Base-by-base conservation (phyloP, 2,329 filamentous ascomycete species). In the Raffaelea ambrosiae region DNA sequence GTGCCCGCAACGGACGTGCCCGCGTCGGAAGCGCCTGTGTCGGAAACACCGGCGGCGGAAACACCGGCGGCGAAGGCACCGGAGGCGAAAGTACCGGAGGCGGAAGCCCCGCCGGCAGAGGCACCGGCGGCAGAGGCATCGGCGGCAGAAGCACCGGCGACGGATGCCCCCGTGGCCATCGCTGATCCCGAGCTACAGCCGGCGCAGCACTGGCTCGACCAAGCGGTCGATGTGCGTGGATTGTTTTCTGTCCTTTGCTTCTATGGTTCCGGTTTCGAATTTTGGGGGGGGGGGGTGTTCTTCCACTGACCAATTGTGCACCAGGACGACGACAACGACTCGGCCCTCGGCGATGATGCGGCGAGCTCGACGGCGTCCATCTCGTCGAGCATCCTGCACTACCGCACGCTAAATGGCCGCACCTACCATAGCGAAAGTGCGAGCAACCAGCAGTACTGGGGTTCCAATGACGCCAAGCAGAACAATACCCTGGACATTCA, bases 401-500 rank as follows among this genome's bases (percentile, higher is more conserved):
- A 63, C 47, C 54, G 60, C 9, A 59, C 55, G 9, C 49, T 61
- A 33, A 50, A 59, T 13, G 59, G 59, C 0, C 54, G 60, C 22
- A 61, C 57, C 1, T 63, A 57, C 26, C 58, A 63, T 39, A 57
- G 55, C 39, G 56, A 59, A 5, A 48, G 52, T 5, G 53, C 51
- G 7, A 57, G 55, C 35, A 48, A 54, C 9, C 49, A 57, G 36
- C 60, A 62, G 31, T 38, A 44, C n/a, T 54, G 50, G 54, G 48
- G 43, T 9, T 47, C 57, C 7, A 65, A 64, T 26, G 63, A 66
- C 44, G 60, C 59, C 23, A 50, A 48, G 29, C 60, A 61, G 31
- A 60, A 54, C n/a, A 56, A 64, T 20, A 54, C 58, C 1, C 55
- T 63, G 51, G 63, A 66, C 19, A 58, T 66, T 45, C 55, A 48